phyloP scores from a whole-genome alignment of 73 alveolate genomes.

The Paramecium pentaurelia region DNA sequence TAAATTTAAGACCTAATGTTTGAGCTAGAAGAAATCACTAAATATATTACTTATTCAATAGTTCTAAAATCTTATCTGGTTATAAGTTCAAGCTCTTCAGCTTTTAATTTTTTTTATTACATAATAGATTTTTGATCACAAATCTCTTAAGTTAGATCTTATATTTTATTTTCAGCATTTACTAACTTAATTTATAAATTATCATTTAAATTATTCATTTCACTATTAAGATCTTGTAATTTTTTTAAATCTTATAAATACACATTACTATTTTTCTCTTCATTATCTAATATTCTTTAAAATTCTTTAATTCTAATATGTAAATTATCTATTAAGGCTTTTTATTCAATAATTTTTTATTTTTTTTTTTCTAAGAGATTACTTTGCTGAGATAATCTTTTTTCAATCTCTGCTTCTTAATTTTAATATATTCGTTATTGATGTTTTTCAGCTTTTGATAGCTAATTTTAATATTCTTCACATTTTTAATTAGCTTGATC shows the following conservation, averaged over 20 bases:
- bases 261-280: background rate
- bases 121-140: background rate
- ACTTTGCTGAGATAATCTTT: background rate
- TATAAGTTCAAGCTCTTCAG: background rate
- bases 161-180: background rate
- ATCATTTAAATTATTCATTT: background rate
- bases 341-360: background rate
- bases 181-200: background rate
- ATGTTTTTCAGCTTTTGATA: background rate
- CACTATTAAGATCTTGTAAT: background rate
- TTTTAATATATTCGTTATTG: background rate
- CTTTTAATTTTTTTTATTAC: background rate
- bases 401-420: background rate
- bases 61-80: background rate
- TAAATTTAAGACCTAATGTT: background rate
- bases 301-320: background rate
- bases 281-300: background rate
- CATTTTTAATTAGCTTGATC: background rate
- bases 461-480: background rate
- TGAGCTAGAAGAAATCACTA: background rate
- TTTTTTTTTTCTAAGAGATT: background rate
- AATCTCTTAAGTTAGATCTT: background rate
- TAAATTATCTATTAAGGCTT: background rate
- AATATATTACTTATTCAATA: slow-evolving; percentile 5
- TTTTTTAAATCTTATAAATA: background rate